Base-by-base conservation (phyloP, 2,329 filamentous ascomycete genomes). In the Claviceps africana region DNA sequence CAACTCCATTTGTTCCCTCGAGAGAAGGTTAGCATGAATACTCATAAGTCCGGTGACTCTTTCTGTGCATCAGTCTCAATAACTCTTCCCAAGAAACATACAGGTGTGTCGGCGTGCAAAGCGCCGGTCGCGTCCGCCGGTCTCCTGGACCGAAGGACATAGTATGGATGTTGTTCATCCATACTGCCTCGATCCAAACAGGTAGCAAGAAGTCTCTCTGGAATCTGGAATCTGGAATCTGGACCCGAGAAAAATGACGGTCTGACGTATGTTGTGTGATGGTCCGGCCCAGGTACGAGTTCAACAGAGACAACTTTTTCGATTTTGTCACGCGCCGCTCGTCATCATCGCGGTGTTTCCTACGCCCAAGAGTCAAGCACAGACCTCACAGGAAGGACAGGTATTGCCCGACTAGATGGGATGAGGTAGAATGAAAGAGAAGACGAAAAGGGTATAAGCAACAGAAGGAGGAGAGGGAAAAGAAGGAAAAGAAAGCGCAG, bases 141-240 rank as follows among this genome's bases (percentile, higher is more conserved):
- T 56, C 69, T 65, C 59, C 74, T 68, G 51, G 76, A 72, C 60
- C 72, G 71, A 59, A 79, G 73, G 44, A 76, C 77, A 52, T 78
- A 68, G 60, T 79, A 80, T 17, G 75, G 70, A 54, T 69, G 67
- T 46, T 69, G 65, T 52, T 72, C 68, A 53, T 65, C 65, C 72
- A 75, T 74, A 40, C 33, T 48, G 51, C 47, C 6, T 37, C 5
- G 15, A 37, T n/a, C 8, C 9, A 25, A 21, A 33, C 31, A n/a
- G n/a, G 9, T 6, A 13, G 22, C 10, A 37, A 31, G 25, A 13
- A 43, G 7, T 19, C 30, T 22, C 42, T 22, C 19, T 4, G 21
- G 19, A 35, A 19, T 19, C 6, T 17, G 17, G 4, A 2, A n/a
- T 22, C 19, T 4, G 21, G 19, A 35, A 19, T 19, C 6, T 17